These are phyloP conservation scores for Flaveria trinervia DNA, from an alignment of 129 eudicot species.

Conservation along the genomic window DNA sequence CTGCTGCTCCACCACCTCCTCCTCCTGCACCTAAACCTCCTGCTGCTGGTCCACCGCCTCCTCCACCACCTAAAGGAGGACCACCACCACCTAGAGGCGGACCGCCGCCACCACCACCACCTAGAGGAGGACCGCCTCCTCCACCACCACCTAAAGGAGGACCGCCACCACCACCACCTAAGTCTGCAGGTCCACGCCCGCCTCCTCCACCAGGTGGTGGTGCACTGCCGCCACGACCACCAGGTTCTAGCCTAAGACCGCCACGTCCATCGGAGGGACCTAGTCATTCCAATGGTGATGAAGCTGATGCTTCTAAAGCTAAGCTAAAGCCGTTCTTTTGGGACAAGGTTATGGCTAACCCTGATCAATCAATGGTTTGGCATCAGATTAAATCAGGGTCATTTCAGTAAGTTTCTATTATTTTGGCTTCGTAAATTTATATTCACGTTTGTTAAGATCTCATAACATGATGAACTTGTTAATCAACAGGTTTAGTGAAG, in stretches of 20 bases:
- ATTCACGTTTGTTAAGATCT: not conserved
- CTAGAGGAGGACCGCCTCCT: constrained; percentile 21
- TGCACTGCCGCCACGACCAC: constrained; percentile 64
- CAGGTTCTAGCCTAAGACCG: constrained; percentile 34
- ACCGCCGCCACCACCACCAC: constrained; percentile 27
- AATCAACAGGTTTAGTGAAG: constrained; percentile 81
- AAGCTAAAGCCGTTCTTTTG: constrained; percentile 98
- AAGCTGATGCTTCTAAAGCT: constrained; percentile 62
- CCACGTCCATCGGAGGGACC: constrained; percentile 36
- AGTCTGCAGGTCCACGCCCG: constrained; percentile 58
- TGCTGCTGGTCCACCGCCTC: constrained; percentile 20
- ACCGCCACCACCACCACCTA: constrained; percentile 66
- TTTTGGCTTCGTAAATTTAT: not conserved
- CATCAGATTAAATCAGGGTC: constrained; percentile 93
- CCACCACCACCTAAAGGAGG: constrained; percentile 40
- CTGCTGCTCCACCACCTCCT: constrained; percentile 16
- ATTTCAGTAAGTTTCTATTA: constrained; percentile 73
- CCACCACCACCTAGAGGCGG: constrained; percentile 14
- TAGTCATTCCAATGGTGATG: constrained; percentile 39
- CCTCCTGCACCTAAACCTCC: constrained; percentile 23
- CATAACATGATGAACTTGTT: constrained; percentile 5
- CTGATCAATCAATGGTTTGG: constrained; percentile 98
- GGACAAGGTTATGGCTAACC: constrained; percentile 94
- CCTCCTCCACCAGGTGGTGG: constrained; percentile 68
- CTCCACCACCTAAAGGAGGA: constrained; percentile 30